Conservation (phyloP, 768 basidiomycete genomes). For the Agaricus sinodeliciosus region DNA sequence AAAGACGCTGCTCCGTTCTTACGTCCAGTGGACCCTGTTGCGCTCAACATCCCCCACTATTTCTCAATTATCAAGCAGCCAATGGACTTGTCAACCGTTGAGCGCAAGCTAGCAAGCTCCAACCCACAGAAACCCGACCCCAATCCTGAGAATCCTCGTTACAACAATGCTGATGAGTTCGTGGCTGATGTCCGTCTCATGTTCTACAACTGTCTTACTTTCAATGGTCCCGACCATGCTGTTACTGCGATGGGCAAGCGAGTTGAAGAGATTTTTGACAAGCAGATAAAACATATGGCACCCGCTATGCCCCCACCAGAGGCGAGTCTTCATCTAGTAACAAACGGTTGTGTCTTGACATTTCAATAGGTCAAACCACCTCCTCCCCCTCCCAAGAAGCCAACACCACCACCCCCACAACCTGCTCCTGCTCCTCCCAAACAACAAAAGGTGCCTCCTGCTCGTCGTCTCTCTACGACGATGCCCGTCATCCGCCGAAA, state of each 20-base stretch:
- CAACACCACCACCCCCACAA: constrained; percentile 35
- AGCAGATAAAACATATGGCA: constrained; percentile 80
- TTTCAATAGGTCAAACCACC: constrained; percentile 31
- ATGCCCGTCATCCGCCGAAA: constrained; percentile 80
- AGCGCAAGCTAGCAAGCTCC: constrained; percentile 76
- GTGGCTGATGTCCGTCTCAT: constrained; percentile 80
- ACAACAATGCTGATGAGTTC: constrained; percentile 73
- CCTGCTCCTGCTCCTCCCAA: constrained; percentile 35
- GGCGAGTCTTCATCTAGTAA: constrained; percentile 36
- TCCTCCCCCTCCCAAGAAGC: constrained; percentile 36
- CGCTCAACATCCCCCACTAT: constrained; percentile 84
- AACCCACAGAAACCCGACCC: constrained; percentile 74
- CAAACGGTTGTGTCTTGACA: neutral
- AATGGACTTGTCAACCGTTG: constrained; percentile 92
- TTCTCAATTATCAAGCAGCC: constrained; percentile 79
- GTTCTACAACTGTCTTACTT: constrained; percentile 81
- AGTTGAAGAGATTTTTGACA: constrained; percentile 82
- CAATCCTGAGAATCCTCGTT: constrained; percentile 69
- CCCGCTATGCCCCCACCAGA: constrained; percentile 42
- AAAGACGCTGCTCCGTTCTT: constrained; percentile 81
- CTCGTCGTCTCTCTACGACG: constrained; percentile 72
- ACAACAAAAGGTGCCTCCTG: constrained; percentile 39
- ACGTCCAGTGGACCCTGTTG: constrained; percentile 83
- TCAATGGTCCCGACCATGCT: constrained; percentile 89
- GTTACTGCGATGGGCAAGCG: constrained; percentile 76